Base-by-base conservation (phyloP, 768 basidiomycete genomes). In the Coprinellus micaceus region DNA sequence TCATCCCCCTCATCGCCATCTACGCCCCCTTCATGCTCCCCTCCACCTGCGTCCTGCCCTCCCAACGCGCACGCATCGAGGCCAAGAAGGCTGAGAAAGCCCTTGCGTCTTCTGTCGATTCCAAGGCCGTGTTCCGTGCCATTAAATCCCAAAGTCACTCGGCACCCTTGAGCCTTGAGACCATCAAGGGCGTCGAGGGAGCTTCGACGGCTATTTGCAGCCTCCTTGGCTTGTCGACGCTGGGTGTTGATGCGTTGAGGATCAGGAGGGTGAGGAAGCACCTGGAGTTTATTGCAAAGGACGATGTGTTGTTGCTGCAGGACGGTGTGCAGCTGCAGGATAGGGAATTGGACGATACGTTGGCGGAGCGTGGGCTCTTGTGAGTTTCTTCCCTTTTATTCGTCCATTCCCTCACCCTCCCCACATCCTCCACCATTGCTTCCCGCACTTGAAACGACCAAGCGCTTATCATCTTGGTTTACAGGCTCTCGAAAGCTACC, bases 1-100 rank as follows among this genome's bases (percentile, higher is more conserved):
- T 88, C 30, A 82, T 94, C 54, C 92, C 92, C 13, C 77, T 94
- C 59, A 82, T 93, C 59, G 90, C 90, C 25, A 82, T 94, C 58
- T 94, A 90, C 64, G 85, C 82, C n/a, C 92, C 92, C 1, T 82
- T 81, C 65, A 79, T 91, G 74, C 82, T 94, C 25, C 92, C 92
- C 0, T 93, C 91, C 2, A 94, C 92, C 0, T 93, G 91, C 65
- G 78, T 94, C 53, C 80, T 94, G 4, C 89, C 92, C 1, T 85
- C 88, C 12, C 92, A 94, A 71, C 83, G 79, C 36, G 76, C 65
- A 67, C 86, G 74, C 72, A 93, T 73, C 76, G 87, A 72, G 65
- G 76, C 67, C 59, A 77, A 67, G 76, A 83, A 72, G 68, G 77
- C 64, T 61, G 78, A 70, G 65, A 82, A 84, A 63, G 75, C 81